Percentiles rank a stretch among this genome's conserved stretches.
phyloP scores from a whole-genome alignment of 192 early-diverging fungal genomes.

The Coemansia sp. region DNA sequence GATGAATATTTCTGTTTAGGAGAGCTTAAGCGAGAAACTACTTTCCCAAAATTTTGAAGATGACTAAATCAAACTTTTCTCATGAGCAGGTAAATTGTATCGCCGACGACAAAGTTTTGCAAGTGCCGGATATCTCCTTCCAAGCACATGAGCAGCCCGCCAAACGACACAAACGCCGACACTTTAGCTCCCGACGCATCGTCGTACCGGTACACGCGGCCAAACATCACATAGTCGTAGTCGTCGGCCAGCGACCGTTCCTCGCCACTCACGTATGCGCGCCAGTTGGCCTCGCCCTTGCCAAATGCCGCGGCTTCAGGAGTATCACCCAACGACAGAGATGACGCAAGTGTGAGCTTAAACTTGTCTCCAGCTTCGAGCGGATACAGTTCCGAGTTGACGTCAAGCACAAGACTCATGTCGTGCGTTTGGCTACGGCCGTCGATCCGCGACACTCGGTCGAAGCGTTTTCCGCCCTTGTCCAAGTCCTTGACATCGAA shows the following conservation, averaged over 20 bases:
- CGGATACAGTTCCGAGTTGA: slow-evolving; percentile 94
- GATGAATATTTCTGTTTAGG: too few relatives aligned
- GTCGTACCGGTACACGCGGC: slow-evolving; percentile 94
- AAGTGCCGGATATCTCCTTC: slow-evolving; percentile 82
- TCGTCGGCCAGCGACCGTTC: slow-evolving; percentile 85
- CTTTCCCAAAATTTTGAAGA: background rate
- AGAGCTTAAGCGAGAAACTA: too few relatives aligned
- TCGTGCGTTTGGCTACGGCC: slow-evolving; percentile 82
- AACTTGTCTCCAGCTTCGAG: slow-evolving; percentile 83
- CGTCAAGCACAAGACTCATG: slow-evolving; percentile 87
- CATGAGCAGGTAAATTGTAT: slow-evolving; percentile 90
- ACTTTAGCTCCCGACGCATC: slow-evolving; percentile 69
- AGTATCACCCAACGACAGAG: slow-evolving; percentile 57
- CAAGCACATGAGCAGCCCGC: slow-evolving; percentile 88
- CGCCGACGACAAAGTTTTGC: slow-evolving; percentile 80
- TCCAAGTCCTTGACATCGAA: slow-evolving; percentile 89
- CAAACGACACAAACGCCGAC: slow-evolving; percentile 86
- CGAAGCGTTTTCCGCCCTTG: slow-evolving; percentile 90
- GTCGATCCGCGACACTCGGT: slow-evolving; percentile 87
- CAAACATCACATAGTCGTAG: slow-evolving; percentile 99
- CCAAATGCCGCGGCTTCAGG: slow-evolving; percentile 38
- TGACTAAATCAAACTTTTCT: slow-evolving; percentile 30
- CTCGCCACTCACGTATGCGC: slow-evolving; percentile 55
- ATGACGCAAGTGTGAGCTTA: slow-evolving; percentile 75
- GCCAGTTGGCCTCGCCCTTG: slow-evolving; percentile 55